phyloP scores from a whole-genome alignment of 768 basidiomycete species.

The Lentinula detonsa region DNA sequence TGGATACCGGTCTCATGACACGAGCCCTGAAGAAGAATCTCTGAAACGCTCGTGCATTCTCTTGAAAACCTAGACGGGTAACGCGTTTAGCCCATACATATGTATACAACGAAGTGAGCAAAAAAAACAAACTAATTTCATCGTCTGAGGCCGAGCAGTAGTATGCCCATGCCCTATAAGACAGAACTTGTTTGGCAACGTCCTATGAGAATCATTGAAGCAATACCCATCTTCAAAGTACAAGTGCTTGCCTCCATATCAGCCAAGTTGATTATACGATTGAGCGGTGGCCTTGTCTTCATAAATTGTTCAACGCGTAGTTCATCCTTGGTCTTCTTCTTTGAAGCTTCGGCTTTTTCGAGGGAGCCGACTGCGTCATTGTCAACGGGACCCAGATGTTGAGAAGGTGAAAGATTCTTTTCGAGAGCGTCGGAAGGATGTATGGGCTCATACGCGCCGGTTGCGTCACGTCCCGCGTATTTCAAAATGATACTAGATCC shows the following conservation, averaged over 20 bases:
- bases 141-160: constrained; percentile 88
- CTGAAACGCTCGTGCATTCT: constrained; percentile 72
- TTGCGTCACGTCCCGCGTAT: constrained; percentile 83
- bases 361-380: constrained; percentile 33
- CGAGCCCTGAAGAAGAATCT: constrained; percentile 86
- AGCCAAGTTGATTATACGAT: constrained; percentile 63
- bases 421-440: constrained; percentile 84
- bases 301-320: constrained; percentile 58
- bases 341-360: constrained; percentile 29
- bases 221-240: not conserved
- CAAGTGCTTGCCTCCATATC: constrained; percentile 71
- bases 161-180: constrained; percentile 74
- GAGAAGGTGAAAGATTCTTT: constrained; percentile 61
- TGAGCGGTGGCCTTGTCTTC: constrained; percentile 56
- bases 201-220: constrained; percentile 31
- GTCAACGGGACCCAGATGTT: constrained; percentile 67
- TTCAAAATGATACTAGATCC: constrained; percentile 77
- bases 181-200: constrained; percentile 67
- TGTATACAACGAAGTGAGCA: not conserved
- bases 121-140: constrained; percentile 53
- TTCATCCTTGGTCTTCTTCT: constrained; percentile 62
- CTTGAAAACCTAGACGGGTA: constrained; percentile 34
- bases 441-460: constrained; percentile 68
- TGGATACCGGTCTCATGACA: constrained; percentile 62
- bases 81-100: constrained; percentile 11